Percentiles rank a stretch among this genome's conserved stretches.
Evolutionary conservation across 1,284 basidiomycete genomes (phyloP).

Genomic region (Boletus mariae): DNA sequence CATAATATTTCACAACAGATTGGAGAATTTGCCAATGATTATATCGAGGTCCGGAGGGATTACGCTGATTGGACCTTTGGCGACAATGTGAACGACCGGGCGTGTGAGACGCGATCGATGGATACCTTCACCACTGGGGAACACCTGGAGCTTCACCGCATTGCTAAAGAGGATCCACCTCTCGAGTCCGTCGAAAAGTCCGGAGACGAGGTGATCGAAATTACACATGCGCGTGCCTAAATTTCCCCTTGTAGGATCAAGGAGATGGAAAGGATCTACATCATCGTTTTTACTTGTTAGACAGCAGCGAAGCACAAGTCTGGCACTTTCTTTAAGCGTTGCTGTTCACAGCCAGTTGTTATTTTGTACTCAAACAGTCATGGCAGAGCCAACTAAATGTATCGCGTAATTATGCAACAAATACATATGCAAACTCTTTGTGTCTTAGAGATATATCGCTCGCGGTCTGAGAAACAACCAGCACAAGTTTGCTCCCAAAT

Average conservation of each 20-base stretch:
- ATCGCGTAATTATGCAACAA: neutral
- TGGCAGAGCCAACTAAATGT: neutral
- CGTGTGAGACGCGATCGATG: constrained; percentile 8
- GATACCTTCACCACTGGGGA: constrained; percentile 39
- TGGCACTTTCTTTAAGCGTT: neutral
- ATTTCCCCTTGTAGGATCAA: neutral
- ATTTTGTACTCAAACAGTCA: neutral
- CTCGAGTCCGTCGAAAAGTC: constrained; percentile 25
- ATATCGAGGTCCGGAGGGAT: constrained; percentile 72
- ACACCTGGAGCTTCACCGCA: constrained; percentile 33
- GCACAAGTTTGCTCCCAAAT: neutral
- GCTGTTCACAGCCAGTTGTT: neutral
- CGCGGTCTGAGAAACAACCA: neutral
- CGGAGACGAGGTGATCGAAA: neutral
- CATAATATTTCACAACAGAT: constrained; percentile 42
- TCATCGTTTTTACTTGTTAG: neutral
- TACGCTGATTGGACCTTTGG: constrained; percentile 52
- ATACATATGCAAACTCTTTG: neutral
- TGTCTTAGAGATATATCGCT: constrained; percentile 34
- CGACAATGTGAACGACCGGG: constrained; percentile 5
- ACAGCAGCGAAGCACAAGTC: neutral
- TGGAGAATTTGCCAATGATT: constrained; percentile 75
- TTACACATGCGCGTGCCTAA: neutral
- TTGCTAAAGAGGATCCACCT: constrained; percentile 9
- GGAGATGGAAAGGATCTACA: neutral